Percentiles rank a stretch among this genome's conserved stretches.
phyloP scores from a whole-genome alignment of 2,329 filamentous ascomycete genomes.

The Sporothrix brunneoviolacea region DNA sequence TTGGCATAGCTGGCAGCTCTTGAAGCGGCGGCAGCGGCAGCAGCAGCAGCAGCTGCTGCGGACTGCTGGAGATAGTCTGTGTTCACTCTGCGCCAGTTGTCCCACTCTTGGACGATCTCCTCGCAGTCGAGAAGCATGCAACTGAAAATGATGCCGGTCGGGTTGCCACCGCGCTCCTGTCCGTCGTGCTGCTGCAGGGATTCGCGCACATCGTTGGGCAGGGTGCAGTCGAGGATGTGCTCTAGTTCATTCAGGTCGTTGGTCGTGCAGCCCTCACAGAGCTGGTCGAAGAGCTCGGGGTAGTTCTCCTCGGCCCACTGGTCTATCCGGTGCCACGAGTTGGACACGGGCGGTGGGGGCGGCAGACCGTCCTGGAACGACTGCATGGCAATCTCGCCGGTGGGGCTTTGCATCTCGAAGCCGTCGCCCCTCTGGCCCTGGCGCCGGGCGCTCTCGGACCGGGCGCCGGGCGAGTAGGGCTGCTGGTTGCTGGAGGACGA shows the following conservation, averaged over 20 bases:
- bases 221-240: slow-evolving; percentile 87
- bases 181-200: slow-evolving; percentile 88
- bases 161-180: slow-evolving; percentile 87
- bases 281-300: slow-evolving; percentile 85
- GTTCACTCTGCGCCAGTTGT: slow-evolving; percentile 91
- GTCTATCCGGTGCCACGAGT: slow-evolving; percentile 94
- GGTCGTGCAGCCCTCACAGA: slow-evolving; percentile 82
- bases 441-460: slow-evolving; percentile 66
- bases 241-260: slow-evolving; percentile 97
- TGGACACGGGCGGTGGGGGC: slow-evolving; percentile 76
- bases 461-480: slow-evolving; percentile 85
- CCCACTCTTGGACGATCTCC: slow-evolving; percentile 96
- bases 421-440: slow-evolving; percentile 57
- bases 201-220: slow-evolving; percentile 89
- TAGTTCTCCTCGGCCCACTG: slow-evolving; percentile 93
- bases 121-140: slow-evolving; percentile 96
- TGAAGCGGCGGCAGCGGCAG: slow-evolving; percentile 55
- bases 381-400: slow-evolving; percentile 91
- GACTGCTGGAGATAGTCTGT: slow-evolving; percentile 79
- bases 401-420: slow-evolving; percentile 62
- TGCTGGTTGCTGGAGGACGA: background rate
- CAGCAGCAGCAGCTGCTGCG: slow-evolving; percentile 56
- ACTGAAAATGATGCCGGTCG: slow-evolving; percentile 88
- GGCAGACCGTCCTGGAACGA: slow-evolving; percentile 87
- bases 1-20: slow-evolving; percentile 20